A percentile compares a stretch with the other conserved stretches of the same genome.
These are phyloP conservation scores for Penicillium silybi DNA, from an alignment of 495 filamentous ascomycete species.

Conservation along the genomic window DNA sequence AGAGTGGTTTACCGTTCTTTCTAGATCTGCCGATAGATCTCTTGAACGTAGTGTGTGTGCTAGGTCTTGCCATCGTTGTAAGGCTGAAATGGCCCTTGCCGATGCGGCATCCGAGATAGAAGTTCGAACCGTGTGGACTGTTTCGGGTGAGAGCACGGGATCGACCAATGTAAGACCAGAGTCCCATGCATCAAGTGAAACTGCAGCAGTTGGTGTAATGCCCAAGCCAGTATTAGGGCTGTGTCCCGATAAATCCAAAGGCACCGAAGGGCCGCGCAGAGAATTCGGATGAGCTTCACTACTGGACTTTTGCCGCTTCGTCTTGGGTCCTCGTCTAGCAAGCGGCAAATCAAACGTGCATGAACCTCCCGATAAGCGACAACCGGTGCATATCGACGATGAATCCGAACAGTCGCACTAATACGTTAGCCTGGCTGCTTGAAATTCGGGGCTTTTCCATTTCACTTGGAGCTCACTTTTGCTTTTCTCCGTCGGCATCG, in stretches of 20 bases:
- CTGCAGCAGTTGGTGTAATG: neutral
- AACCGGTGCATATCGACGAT: conserved; percentile 12
- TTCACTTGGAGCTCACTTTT: conserved; percentile 8
- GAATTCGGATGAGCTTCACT: neutral
- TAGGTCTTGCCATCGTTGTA: conserved; percentile 18
- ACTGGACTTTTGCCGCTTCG: conserved; percentile 7
- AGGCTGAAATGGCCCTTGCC: conserved; percentile 5
- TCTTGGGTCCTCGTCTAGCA: conserved; percentile 16
- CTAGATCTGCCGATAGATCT: conserved; percentile 2
- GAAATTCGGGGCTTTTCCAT: neutral
- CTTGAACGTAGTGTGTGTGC: conserved; percentile 1
- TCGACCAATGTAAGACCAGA: conserved; percentile 7
- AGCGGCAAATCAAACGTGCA: conserved; percentile 22
- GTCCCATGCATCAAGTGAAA: conserved; percentile 11
- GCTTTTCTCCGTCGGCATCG: conserved; percentile 23
- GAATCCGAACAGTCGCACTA: conserved; percentile 14
- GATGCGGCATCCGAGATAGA: conserved; percentile 14
- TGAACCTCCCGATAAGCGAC: conserved; percentile 5
- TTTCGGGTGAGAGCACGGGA: conserved; percentile 15
- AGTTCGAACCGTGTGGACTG: conserved; percentile 13
- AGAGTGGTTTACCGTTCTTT: conserved; percentile 15
- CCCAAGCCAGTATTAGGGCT: neutral
- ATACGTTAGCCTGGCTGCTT: neutral
- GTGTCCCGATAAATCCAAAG: conserved; percentile 1
- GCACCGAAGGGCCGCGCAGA: neutral